phyloP scores from a whole-genome alignment of 768 basidiomycete genomes.

The Cystobasidium tubakii region DNA sequence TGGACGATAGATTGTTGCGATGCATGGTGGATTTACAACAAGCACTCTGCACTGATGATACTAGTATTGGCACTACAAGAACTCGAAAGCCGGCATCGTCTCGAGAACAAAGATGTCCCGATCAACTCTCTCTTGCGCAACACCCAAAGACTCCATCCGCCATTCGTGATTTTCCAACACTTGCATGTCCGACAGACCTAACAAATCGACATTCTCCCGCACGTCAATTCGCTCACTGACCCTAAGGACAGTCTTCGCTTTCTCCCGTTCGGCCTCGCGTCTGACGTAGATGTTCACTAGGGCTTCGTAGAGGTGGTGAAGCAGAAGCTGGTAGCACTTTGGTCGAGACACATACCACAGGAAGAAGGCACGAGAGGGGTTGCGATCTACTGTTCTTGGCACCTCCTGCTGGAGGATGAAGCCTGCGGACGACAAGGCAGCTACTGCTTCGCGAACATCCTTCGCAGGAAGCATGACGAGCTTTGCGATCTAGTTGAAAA shows the following conservation, averaged over 20 bases:
- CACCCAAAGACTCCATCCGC: conserved; percentile 65
- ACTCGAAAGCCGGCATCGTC: conserved; percentile 9
- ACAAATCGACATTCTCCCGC: conserved; percentile 62
- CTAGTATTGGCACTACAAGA: no score
- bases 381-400: conserved; percentile 80
- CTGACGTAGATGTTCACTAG: conserved; percentile 76
- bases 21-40: neutral
- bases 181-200: conserved; percentile 71
- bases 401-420: conserved; percentile 89
- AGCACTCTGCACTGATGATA: neutral
- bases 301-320: conserved; percentile 79
- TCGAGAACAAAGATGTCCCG: conserved; percentile 70
- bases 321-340: conserved; percentile 71
- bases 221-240: conserved; percentile 79
- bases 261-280: conserved; percentile 66
- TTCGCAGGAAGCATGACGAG: conserved; percentile 85
- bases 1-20: neutral
- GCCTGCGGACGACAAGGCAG: conserved; percentile 70
- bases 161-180: conserved; percentile 67
- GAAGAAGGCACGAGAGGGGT: conserved; percentile 80
- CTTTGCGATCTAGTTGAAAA: conserved; percentile 76
- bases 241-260: conserved; percentile 63
- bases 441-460: conserved; percentile 72
- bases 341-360: conserved; percentile 88
- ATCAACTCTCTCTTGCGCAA: conserved; percentile 79